Conservation (phyloP, 768 basidiomycete genomes). For the Psilocybe cyanescens region DNA sequence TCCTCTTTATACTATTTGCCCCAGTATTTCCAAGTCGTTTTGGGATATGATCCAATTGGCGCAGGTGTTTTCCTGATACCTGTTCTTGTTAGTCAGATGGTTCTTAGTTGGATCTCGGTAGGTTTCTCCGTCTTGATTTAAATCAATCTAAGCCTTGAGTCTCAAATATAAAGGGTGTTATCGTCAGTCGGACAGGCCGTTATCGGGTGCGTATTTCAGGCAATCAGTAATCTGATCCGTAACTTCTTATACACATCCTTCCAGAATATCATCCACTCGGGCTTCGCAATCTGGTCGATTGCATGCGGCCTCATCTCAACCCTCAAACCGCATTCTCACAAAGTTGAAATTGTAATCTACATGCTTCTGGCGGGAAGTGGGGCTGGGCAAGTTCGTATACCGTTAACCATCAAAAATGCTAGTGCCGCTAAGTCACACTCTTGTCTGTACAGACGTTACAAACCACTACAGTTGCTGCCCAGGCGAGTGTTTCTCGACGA, state of each 20-base stretch:
- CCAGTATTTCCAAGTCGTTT: conserved; percentile 74
- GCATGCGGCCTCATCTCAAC: conserved; percentile 75
- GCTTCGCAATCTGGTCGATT: conserved; percentile 71
- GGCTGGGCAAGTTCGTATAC: conserved; percentile 53
- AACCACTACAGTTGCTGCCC: conserved; percentile 72
- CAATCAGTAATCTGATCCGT: background rate
- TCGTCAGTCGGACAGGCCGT: conserved; percentile 65
- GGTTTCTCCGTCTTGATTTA: conserved; percentile 17
- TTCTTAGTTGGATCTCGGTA: conserved; percentile 58
- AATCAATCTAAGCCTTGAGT: background rate
- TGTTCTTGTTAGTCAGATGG: conserved; percentile 65
- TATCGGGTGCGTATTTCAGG: conserved; percentile 49
- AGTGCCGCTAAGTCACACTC: background rate
- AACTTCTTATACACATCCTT: background rate
- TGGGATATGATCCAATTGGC: conserved; percentile 67
- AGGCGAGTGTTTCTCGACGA: conserved; percentile 68
- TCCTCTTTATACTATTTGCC: conserved; percentile 75
- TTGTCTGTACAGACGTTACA: conserved; percentile 47
- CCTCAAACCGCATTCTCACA: conserved; percentile 48
- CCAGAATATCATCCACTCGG: conserved; percentile 60
- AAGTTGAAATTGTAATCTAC: conserved; percentile 57
- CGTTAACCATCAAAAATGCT: background rate
- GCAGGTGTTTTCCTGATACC: conserved; percentile 67
- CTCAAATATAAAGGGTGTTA: conserved; percentile 47
- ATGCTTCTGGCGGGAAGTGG: conserved; percentile 65